phyloP scores from a whole-genome alignment of 2,329 filamentous ascomycete genomes.

The Plectosphaerella plurivora region DNA sequence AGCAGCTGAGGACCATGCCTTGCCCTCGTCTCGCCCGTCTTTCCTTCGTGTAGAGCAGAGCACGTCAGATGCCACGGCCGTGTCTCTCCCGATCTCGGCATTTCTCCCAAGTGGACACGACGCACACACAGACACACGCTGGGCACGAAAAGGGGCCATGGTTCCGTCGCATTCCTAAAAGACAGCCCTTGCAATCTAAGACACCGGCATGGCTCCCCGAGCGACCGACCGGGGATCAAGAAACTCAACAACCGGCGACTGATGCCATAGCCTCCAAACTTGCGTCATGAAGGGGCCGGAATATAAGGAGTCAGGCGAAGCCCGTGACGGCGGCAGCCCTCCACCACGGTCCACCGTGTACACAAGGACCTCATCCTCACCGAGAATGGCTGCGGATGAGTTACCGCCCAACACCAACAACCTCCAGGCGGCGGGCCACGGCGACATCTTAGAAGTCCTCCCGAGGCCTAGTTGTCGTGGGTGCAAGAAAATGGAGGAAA shows the following conservation, averaged over 20 bases:
- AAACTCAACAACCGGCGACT: slow-evolving; percentile 1
- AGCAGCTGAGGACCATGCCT: no score
- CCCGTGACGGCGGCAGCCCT: not conserved
- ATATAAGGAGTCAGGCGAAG: not conserved
- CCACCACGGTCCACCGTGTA: no score
- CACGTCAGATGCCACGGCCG: no score
- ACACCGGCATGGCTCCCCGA: not conserved
- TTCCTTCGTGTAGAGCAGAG: no score
- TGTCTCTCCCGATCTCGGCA: no score
- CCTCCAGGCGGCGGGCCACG: not conserved
- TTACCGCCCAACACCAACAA: not conserved
- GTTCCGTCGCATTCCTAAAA: not conserved
- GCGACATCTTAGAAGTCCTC: no score
- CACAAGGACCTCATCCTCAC: not conserved
- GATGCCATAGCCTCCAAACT: slow-evolving; percentile 12
- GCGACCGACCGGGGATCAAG: no score
- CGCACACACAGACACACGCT: no score
- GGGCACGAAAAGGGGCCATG: no score
- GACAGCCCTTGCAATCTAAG: not conserved
- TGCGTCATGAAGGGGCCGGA: slow-evolving; percentile 11
- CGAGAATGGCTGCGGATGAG: not conserved
- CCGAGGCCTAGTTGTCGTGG: slow-evolving; percentile 6
- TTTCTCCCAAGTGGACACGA: no score
- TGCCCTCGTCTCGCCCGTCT: no score
- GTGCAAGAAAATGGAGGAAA: slow-evolving; percentile 11